These are phyloP conservation scores for Pichia deserticola DNA, from an alignment of 805 yeast genomes.

Conservation along the genomic window DNA sequence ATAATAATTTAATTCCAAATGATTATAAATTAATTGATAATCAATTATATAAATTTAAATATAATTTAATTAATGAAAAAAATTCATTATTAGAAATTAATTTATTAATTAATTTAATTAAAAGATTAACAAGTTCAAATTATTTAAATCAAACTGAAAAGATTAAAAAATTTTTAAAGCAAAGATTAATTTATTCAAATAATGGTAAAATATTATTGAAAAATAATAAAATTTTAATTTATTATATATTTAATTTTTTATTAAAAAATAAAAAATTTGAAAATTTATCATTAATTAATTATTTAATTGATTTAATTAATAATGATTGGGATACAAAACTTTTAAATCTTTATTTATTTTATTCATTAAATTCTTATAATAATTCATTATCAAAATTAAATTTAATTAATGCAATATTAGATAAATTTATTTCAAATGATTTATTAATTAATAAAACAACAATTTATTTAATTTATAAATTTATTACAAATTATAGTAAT, in stretches of 20 bases:
- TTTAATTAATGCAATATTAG: background rate
- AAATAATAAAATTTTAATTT: background rate
- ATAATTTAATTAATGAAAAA: slow-evolving; percentile 2
- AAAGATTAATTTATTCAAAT: slow-evolving; percentile 6
- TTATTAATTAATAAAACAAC: background rate
- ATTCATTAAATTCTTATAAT: background rate
- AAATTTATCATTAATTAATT: background rate
- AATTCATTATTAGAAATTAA: slow-evolving; percentile 4
- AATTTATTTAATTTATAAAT: slow-evolving; percentile 2
- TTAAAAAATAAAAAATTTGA: background rate
- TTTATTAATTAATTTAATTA: background rate
- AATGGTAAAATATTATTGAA: background rate
- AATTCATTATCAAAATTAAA: background rate
- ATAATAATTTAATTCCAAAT: background rate
- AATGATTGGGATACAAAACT: slow-evolving; percentile 3
- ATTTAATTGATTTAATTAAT: background rate
- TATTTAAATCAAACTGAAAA: slow-evolving; percentile 6
- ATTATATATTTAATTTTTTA: slow-evolving; percentile 5
- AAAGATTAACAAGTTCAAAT: slow-evolving; percentile 2
- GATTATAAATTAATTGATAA: background rate
- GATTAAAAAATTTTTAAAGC: slow-evolving; percentile 5
- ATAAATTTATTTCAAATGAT: background rate
- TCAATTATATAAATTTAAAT: background rate
- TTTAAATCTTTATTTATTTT: slow-evolving; percentile 6
- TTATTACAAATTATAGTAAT: background rate